These are phyloP conservation scores for Xerocomus amazonicus DNA, from an alignment of 1,284 basidiomycete genomes.

Conservation along the genomic window DNA sequence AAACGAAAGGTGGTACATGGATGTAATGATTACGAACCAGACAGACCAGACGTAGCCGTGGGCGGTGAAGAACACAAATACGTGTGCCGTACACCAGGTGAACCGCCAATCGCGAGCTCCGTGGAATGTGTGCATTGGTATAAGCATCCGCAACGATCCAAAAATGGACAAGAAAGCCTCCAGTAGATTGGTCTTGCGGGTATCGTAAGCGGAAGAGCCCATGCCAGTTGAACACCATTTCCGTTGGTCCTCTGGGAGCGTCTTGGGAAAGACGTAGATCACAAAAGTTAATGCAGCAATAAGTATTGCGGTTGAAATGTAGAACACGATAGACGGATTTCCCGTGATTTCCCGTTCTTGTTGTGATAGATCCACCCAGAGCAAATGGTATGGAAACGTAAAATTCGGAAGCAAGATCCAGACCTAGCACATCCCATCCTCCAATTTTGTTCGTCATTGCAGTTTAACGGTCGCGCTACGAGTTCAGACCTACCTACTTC, in stretches of 20 bases:
- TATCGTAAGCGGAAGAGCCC: constrained; percentile 2
- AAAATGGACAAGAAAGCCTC: constrained; percentile 14
- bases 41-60: constrained; percentile 14
- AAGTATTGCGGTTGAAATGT: constrained; percentile 19
- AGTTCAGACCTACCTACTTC: constrained; percentile 24
- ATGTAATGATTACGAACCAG: constrained; percentile 28
- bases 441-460: constrained; percentile 26
- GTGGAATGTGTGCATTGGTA: constrained; percentile 21
- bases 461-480: constrained; percentile 7
- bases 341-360: constrained; percentile 21
- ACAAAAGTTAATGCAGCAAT: constrained; percentile 20
- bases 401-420: background rate
- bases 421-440: constrained; percentile 32
- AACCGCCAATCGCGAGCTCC: constrained; percentile 33
- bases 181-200: background rate
- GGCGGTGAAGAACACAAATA: constrained; percentile 21
- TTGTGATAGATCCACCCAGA: constrained; percentile 32
- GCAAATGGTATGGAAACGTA: constrained; percentile 29
- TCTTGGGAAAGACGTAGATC: constrained; percentile 30
- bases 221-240: constrained; percentile 7
- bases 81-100: constrained; percentile 26
- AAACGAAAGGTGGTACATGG: constrained; percentile 22
- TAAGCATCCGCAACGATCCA: constrained; percentile 26
- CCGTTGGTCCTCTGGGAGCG: constrained; percentile 30
- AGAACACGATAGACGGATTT: constrained; percentile 28